Evolutionary conservation across 2,329 filamentous ascomycete species (phyloP), one percentile per base, ranked within the genome.

Genomic region (Acephala macrosclerotiorum): DNA sequence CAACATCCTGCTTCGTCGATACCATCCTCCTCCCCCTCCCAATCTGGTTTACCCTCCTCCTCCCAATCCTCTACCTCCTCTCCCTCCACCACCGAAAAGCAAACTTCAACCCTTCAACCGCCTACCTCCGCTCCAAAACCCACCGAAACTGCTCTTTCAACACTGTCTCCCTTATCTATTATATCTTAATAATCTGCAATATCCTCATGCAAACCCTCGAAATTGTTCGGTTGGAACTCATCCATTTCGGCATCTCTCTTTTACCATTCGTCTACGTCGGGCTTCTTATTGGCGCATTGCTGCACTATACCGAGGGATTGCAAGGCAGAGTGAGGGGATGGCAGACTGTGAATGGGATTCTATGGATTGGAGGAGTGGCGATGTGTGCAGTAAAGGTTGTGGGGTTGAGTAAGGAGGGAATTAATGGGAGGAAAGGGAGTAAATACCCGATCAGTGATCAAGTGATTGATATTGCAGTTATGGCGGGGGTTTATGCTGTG

Each of bases 1-100:
- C 76, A 58, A 78, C 77, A 63, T 72, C 77, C 70, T 79, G 77
- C 71, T 79, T 78, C 70, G 67, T 70, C 58, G 77, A 78, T 57
- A 73, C 69, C 1, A 72, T 79, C 64, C 71, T 79, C 42, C 69
- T 77, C 42, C 77, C 77, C n/a, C 72, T 78, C 47, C 75, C 76
- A 12, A 73, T 71, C 3, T 79, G 74, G 75, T 56, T 77, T 33
- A 74, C 77, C 42, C 64, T 79, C 22, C 11, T 72, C 49, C 66
- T 78, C 36, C 67, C 73, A 1, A 26, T 70, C 42, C 70, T 78
- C 47, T 64, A 74, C 60, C 36, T 67, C 18, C 45, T 71, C 36
- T 65, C 67, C 36, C 38, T 66, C 11, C 66, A 68, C 60, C 68
- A 70, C 63, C 67, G 67, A 16, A 69, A 68, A 47, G 42, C 29